Conservation (phyloP, 2,329 filamentous ascomycete species). For the Nannizziopsis barbatae region DNA sequence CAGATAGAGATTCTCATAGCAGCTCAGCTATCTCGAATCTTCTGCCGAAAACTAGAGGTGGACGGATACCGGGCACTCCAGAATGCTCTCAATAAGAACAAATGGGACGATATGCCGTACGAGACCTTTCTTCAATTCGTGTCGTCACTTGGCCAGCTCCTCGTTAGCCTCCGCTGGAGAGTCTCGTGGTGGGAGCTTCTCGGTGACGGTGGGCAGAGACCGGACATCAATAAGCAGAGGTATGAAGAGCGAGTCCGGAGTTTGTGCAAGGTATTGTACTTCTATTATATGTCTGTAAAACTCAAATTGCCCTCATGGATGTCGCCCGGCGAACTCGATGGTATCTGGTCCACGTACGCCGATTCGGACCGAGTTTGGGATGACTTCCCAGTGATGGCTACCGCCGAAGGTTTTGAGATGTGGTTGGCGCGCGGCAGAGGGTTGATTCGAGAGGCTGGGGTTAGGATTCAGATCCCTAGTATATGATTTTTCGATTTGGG, state of each 20-base stretch:
- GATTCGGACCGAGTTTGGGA: slow-evolving; percentile 35
- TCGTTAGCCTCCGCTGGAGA: slow-evolving; percentile 36
- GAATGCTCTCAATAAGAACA: slow-evolving; percentile 36
- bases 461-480: slow-evolving; percentile 1
- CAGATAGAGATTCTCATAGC: slow-evolving; percentile 33
- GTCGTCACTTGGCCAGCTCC: slow-evolving; percentile 31
- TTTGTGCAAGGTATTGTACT: slow-evolving; percentile 37
- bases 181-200: slow-evolving; percentile 37
- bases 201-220: slow-evolving; percentile 31
- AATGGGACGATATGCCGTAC: slow-evolving; percentile 35
- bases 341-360: slow-evolving; percentile 33
- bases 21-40: slow-evolving; percentile 36
- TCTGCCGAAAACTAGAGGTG: slow-evolving; percentile 38
- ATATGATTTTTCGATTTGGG: neutral
- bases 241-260: slow-evolving; percentile 32
- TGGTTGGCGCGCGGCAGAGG: slow-evolving; percentile 34
- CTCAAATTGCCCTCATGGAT: slow-evolving; percentile 35
- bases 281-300: slow-evolving; percentile 37
- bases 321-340: slow-evolving; percentile 28
- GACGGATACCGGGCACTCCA: slow-evolving; percentile 37
- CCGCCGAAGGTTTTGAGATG: slow-evolving; percentile 29
- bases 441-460: slow-evolving; percentile 30
- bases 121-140: slow-evolving; percentile 34
- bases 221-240: slow-evolving; percentile 25
- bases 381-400: slow-evolving; percentile 33